phyloP scores from a whole-genome alignment of 371 early-diverging fungal genomes.

The Dichotomocladium elegans region DNA sequence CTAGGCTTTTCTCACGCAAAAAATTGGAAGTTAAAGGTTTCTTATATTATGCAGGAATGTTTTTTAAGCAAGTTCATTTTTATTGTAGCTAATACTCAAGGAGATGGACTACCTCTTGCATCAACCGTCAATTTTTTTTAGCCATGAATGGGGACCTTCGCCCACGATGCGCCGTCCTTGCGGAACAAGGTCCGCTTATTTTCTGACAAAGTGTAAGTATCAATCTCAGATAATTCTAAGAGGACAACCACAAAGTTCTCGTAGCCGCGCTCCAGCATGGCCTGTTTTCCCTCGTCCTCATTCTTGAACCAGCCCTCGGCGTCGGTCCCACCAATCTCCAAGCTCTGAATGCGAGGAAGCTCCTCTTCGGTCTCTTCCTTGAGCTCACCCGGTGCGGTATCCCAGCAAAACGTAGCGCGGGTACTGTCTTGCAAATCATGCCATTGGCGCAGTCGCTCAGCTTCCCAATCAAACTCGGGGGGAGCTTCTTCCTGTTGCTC shows the following conservation, averaged over 20 bases:
- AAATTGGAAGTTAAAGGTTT: no score
- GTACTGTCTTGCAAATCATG: conserved; percentile 16
- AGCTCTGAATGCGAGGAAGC: neutral
- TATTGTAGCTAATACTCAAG: no score
- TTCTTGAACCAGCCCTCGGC: conserved; percentile 14
- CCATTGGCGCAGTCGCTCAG: conserved; percentile 25
- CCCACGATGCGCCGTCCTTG: conserved; percentile 11
- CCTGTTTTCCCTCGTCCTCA: conserved; percentile 18
- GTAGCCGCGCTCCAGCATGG: conserved; percentile 18
- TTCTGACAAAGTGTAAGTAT: conserved; percentile 7
- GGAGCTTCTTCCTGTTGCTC: no score
- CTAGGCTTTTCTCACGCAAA: no score
- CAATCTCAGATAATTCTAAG: conserved; percentile 28
- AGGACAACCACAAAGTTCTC: conserved; percentile 25
- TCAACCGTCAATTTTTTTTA: no score
- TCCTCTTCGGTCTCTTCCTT: conserved; percentile 7
- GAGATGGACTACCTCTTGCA: no score
- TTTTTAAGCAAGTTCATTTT: no score
- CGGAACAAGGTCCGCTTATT: conserved; percentile 9
- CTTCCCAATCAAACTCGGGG: conserved; percentile 40
- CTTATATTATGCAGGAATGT: no score
- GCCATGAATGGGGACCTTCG: neutral
- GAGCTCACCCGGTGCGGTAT: conserved; percentile 13
- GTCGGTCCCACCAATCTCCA: conserved; percentile 14
- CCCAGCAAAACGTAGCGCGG: conserved; percentile 22